Conservation (phyloP, 148 eudicot species). For the Silene uniflora region DNA sequence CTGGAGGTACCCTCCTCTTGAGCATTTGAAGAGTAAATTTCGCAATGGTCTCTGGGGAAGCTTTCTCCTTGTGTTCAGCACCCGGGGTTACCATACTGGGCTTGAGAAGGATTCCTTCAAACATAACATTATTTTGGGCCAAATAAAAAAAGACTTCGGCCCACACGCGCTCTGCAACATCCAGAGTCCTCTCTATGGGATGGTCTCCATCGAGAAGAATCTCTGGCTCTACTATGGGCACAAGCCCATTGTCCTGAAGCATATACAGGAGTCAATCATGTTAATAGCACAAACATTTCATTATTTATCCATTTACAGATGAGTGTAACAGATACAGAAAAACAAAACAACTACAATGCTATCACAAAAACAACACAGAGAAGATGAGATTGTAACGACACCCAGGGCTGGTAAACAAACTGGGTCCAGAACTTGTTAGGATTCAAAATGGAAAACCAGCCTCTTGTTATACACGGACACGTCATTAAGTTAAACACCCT, state of each 20-base stretch:
- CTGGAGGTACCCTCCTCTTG: constrained; percentile 89
- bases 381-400: no score
- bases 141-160: constrained; percentile 89
- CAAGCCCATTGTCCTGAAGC: constrained; percentile 80
- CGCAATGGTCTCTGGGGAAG: constrained; percentile 85
- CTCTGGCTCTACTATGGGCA: constrained; percentile 97
- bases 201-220: constrained; percentile 98
- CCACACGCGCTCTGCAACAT: constrained; percentile 90
- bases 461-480: no score
- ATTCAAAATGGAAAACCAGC: no score
- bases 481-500: no score
- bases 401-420: no score
- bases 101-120: constrained; percentile 91
- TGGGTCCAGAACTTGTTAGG: no score
- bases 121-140: constrained; percentile 78
- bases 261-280: not conserved
- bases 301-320: not conserved
- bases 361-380: no score
- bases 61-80: constrained; percentile 84
- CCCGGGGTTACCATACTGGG: constrained; percentile 99
- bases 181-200: constrained; percentile 81
- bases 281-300: not conserved
- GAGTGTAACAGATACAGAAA: not conserved
- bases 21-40: constrained; percentile 76
- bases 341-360: not conserved